Evolutionary conservation across 768 basidiomycete genomes (phyloP).

Genomic region (Chalciporus piperatus): DNA sequence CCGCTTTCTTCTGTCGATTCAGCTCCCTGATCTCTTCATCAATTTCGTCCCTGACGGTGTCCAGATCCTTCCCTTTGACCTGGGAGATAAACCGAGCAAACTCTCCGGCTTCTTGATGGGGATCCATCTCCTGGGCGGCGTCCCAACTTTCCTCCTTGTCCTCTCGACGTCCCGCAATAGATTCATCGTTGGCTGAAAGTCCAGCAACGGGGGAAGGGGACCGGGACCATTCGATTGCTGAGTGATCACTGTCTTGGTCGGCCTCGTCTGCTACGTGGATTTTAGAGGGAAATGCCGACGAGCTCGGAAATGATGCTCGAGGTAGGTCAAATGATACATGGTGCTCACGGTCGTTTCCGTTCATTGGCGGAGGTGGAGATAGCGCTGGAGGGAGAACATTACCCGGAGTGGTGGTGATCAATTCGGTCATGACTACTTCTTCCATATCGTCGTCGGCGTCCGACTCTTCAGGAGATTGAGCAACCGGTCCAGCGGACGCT

Average conservation of each 20-base stretch:
- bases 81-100: constrained; percentile 92
- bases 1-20: constrained; percentile 80
- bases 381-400: not conserved
- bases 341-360: constrained; percentile 14
- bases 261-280: constrained; percentile 7
- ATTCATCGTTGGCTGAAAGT: not conserved
- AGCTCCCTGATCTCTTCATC: constrained; percentile 85
- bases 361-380: constrained; percentile 15
- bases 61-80: constrained; percentile 82
- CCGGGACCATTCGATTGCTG: constrained; percentile 37
- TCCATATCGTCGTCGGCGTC: constrained; percentile 40
- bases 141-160: constrained; percentile 59
- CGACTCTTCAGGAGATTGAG: constrained; percentile 4
- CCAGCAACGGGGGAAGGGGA: constrained; percentile 33
- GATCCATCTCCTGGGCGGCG: constrained; percentile 82
- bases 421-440: constrained; percentile 22
- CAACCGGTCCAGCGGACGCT: not conserved
- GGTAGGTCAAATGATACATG: constrained; percentile 5
- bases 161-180: constrained; percentile 22
- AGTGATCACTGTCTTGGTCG: constrained; percentile 24
- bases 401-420: constrained; percentile 1
- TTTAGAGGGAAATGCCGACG: constrained; percentile 1
- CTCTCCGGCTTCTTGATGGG: constrained; percentile 76
- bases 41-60: constrained; percentile 81
- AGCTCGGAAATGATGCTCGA: constrained; percentile 11